Conservation (phyloP, 306 rosid genomes). For the Aeschynomene evenia region DNA sequence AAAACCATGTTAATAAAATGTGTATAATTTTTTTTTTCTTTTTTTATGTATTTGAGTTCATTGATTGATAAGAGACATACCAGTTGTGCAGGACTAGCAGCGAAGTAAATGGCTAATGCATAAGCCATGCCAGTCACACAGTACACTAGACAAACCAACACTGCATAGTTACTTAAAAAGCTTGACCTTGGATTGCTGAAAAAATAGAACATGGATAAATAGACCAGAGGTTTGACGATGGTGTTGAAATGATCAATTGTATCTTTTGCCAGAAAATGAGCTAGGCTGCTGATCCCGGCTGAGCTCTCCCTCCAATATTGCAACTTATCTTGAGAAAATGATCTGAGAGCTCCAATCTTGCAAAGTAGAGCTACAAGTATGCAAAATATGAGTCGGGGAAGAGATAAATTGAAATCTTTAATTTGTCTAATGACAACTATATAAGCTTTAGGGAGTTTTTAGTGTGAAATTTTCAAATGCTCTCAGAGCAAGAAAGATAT, state of each 20-base stretch:
- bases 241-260: conserved; percentile 70
- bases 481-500: too few species aligned
- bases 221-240: conserved; percentile 75
- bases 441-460: background rate
- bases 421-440: background rate
- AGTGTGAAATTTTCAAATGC: too few species aligned
- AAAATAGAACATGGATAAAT: conserved; percentile 85
- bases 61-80: conserved; percentile 36
- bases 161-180: conserved; percentile 53
- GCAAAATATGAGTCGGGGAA: conserved; percentile 5
- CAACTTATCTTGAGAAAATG: conserved; percentile 69
- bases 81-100: conserved; percentile 81
- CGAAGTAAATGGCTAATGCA: conserved; percentile 56
- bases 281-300: conserved; percentile 76
- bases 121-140: conserved; percentile 87
- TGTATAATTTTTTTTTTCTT: too few species aligned
- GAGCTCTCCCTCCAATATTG: conserved; percentile 79
- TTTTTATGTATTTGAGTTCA: too few species aligned
- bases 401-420: background rate
- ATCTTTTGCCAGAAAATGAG: conserved; percentile 81
- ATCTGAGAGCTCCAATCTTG: conserved; percentile 78
- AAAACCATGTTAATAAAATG: conserved; percentile 11
- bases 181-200: conserved; percentile 84
- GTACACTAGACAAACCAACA: conserved; percentile 65
- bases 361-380: conserved; percentile 65